Evolutionary conservation across 352 stramenopile species (phyloP), one percentile per base, ranked within the genome.

Genomic region (Globisporangium canariense): DNA sequence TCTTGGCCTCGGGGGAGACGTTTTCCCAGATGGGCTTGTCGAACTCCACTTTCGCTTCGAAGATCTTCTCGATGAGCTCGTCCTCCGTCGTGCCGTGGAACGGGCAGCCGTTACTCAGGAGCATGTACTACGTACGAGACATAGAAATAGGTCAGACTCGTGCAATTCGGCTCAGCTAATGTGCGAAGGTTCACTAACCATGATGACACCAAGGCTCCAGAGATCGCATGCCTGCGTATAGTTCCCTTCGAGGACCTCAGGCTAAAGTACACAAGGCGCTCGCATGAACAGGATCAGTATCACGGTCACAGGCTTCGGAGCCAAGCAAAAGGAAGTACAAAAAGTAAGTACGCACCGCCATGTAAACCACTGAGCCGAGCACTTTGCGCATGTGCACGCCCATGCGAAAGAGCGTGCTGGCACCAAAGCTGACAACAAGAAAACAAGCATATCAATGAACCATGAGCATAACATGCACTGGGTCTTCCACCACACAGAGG

Each of bases 141-240:
- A 51, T 1, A 58, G n/a, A 43, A 46, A 28, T 47, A 36, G 4
- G 45, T 54, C 18, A 41, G 40, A 41, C 0, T 52, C 7, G 8
- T 30, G 46, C 3, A 8, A 11, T 30, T 52, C 9, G 46, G 9
- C 11, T 30, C n/a, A 25, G 4, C 30, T 9, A 2, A 2, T 52
- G 8, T 4, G 18, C 2, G 8, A 52, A 30, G n/a, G n/a, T 22
- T 20, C 4, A 16, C 64, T 18, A 65, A 89, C 83, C 84, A 92
- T 94, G 62, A 92, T 88, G 20, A 94, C 77, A 10, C 85, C 85
- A 7, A 94, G 78, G 64, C 85, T 94, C 83, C 85, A 94, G 30
- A 92, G 75, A 76, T 94, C 85, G 45, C 85, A 94, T 4, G 78
- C 64, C 22, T 90, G 75, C 46, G 73, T 89, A 68, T 91, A 91